A percentile compares a stretch with the other conserved stretches of the same genome.
Evolutionary conservation across 2,329 filamentous ascomycete species (phyloP).

Genomic region (Didymellaceae sp.): DNA sequence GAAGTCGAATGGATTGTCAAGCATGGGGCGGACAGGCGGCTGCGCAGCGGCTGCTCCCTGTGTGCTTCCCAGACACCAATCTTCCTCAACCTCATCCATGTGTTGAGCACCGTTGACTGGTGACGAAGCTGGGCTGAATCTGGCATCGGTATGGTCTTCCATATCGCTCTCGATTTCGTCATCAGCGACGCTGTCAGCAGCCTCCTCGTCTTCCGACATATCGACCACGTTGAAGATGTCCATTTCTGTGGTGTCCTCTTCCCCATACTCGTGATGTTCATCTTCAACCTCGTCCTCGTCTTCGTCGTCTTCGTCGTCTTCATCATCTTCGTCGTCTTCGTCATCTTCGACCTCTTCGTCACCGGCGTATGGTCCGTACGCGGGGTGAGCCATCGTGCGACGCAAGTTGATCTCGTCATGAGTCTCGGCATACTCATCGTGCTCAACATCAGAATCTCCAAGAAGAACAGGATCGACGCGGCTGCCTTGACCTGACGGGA

Average conservation of each 20-base stretch:
- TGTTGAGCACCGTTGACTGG: background rate
- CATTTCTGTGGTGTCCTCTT: no score
- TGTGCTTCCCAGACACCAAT: no score
- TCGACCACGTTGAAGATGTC: no score
- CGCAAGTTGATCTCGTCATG: no score
- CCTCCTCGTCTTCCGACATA: constrained; percentile 2
- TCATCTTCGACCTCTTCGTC: background rate
- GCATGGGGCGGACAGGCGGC: no score
- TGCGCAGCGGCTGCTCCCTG: no score
- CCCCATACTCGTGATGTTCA: no score
- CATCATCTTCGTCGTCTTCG: background rate
- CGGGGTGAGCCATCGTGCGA: no score
- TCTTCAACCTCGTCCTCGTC: background rate
- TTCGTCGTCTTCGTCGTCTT: background rate
- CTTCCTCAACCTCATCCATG: no score
- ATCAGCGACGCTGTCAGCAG: background rate
- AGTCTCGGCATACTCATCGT: constrained; percentile 11
- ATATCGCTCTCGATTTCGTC: constrained; percentile 1
- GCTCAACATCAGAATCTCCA: constrained; percentile 35
- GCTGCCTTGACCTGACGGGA: constrained; percentile 26
- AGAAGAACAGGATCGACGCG: constrained; percentile 39
- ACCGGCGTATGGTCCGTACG: no score
- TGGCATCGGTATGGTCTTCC: constrained; percentile 1
- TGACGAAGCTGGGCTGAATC: background rate
- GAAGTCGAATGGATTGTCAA: no score